Conservation (phyloP, 129 eudicot species). For the Apium graveolens region DNA sequence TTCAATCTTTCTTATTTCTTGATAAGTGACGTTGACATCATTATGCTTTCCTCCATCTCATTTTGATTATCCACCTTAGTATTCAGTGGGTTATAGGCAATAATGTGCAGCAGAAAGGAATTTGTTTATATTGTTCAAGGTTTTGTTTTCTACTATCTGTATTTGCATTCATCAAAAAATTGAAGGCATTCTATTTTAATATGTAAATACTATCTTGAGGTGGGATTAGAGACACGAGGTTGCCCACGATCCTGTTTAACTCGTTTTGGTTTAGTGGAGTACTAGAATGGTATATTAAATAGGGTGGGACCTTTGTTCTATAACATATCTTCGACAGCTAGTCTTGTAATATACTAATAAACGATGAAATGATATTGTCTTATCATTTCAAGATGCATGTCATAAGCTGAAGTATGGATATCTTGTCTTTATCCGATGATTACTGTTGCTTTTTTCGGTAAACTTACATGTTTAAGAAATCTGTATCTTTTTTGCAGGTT, state of each 20-base stretch:
- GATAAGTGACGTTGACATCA: background rate
- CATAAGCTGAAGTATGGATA: background rate
- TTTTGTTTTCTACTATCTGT: background rate
- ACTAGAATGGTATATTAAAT: background rate
- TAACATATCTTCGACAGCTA: background rate
- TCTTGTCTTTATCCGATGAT: background rate
- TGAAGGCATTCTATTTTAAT: background rate
- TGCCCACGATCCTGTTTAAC: background rate
- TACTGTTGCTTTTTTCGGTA: conserved; percentile 3
- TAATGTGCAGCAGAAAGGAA: background rate
- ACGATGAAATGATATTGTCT: background rate
- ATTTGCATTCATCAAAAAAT: background rate
- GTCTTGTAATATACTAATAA: background rate
- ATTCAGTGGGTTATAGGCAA: background rate
- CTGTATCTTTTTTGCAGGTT: conserved; percentile 36
- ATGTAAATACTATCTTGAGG: background rate
- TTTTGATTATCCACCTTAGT: background rate
- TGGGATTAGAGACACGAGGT: background rate
- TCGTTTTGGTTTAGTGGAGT: background rate
- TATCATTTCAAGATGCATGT: background rate
- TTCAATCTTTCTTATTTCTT: background rate
- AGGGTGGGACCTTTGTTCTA: background rate
- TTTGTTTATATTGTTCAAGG: background rate
- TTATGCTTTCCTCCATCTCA: background rate
- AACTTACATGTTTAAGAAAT: background rate